Conservation (phyloP, 1,284 basidiomycete species). For the Ustilago loliicola region DNA sequence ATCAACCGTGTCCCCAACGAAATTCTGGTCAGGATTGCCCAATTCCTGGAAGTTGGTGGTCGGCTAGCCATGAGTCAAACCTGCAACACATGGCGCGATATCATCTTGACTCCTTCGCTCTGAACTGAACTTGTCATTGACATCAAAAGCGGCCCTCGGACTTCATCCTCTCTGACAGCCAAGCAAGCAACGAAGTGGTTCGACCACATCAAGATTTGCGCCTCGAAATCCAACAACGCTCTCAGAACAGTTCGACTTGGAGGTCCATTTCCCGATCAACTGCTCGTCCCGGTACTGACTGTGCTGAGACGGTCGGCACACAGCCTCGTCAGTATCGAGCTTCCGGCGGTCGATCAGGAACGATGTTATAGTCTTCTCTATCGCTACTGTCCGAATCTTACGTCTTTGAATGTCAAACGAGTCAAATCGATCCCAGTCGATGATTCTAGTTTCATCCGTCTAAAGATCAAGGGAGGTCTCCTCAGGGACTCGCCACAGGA, state of each 20-base stretch:
- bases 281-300: not conserved
- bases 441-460: too few relatives aligned
- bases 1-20: not conserved
- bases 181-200: not conserved
- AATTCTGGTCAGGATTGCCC: not conserved
- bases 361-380: too few relatives aligned
- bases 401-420: too few relatives aligned
- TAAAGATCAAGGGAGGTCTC: too few relatives aligned
- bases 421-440: too few relatives aligned
- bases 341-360: too few relatives aligned
- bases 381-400: too few relatives aligned
- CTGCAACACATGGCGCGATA: constrained; percentile 1
- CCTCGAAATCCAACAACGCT: not conserved
- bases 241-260: not conserved
- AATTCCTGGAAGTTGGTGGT: not conserved
- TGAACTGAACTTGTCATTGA: constrained; percentile 1
- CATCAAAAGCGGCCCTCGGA: not conserved
- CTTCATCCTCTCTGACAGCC: not conserved
- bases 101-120: not conserved
- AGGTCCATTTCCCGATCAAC: not conserved
- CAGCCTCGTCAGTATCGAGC: too few relatives aligned
- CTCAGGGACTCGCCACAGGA: too few relatives aligned
- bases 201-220: constrained; percentile 3
- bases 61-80: constrained; percentile 2
- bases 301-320: too few relatives aligned